These are phyloP conservation scores for Geotrichum citri-aurantii DNA, from an alignment of 1,139 yeast species.

Conservation along the genomic window DNA sequence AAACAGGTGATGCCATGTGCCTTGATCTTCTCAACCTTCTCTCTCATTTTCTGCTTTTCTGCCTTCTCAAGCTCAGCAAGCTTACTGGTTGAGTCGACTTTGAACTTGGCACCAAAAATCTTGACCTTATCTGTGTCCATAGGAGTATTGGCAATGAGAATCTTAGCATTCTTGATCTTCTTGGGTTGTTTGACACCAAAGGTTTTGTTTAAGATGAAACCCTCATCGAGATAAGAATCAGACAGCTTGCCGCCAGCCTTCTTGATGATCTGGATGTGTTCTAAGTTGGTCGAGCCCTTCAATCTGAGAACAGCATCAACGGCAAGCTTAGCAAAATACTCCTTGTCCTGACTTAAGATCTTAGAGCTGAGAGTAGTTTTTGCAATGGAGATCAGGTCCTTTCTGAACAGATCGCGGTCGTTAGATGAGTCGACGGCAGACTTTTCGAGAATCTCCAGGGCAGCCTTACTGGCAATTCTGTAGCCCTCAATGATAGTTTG, in stretches of 20 bases:
- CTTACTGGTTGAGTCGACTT: constrained; percentile 91
- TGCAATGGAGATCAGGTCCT: constrained; percentile 80
- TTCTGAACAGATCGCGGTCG: constrained; percentile 57
- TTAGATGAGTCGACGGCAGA: constrained; percentile 71
- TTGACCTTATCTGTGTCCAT: constrained; percentile 97
- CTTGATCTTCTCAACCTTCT: constrained; percentile 81
- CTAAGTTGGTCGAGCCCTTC: constrained; percentile 90
- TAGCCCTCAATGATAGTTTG: constrained; percentile 96
- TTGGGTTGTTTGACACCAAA: constrained; percentile 96
- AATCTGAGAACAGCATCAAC: constrained; percentile 91
- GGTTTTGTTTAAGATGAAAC: constrained; percentile 82
- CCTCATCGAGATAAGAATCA: constrained; percentile 93
- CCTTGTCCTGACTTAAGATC: constrained; percentile 90
- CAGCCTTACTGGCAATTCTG: constrained; percentile 80
- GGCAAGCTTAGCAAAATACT: constrained; percentile 79
- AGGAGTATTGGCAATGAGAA: constrained; percentile 90
- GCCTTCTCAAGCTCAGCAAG: constrained; percentile 95
- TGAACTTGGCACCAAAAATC: constrained; percentile 95
- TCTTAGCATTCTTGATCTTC: constrained; percentile 72
- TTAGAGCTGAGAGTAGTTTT: constrained; percentile 91
- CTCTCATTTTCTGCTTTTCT: constrained; percentile 88
- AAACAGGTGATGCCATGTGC: constrained; percentile 79
- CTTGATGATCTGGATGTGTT: constrained; percentile 88
- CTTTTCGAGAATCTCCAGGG: constrained; percentile 70
- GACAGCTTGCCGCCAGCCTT: constrained; percentile 88